These are phyloP conservation scores for Diversispora eburnea DNA, from an alignment of 192 early-diverging fungal genomes.

Conservation along the genomic window DNA sequence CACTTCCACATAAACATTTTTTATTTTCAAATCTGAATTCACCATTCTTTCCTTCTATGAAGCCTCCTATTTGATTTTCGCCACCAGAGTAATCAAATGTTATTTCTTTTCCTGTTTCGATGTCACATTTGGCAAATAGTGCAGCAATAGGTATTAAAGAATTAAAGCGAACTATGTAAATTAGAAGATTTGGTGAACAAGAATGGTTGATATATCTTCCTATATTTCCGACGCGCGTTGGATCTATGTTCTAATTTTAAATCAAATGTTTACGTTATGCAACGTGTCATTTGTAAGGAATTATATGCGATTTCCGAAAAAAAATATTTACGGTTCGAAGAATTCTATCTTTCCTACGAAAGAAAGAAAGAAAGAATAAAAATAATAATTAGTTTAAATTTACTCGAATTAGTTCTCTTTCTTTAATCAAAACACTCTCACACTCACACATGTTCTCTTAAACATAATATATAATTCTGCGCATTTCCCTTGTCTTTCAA, in stretches of 20 bases:
- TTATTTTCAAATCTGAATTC: background rate
- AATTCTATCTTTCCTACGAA: conserved; percentile 14
- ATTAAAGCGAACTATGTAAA: conserved; percentile 14
- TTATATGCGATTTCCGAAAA: background rate
- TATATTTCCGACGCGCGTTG: conserved; percentile 11
- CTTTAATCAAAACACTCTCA: background rate
- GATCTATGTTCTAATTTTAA: conserved; percentile 24
- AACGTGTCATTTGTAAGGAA: background rate
- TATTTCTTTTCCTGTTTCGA: conserved; percentile 10
- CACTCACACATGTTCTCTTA: conserved; percentile 21
- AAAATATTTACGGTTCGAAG: conserved; percentile 19
- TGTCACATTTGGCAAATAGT: conserved; percentile 19
- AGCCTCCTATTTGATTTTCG: background rate
- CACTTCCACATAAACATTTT: conserved; percentile 21
- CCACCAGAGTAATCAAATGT: conserved; percentile 22
- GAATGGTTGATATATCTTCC: conserved; percentile 28
- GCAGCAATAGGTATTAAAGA: conserved; percentile 20
- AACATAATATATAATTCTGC: conserved; percentile 22
- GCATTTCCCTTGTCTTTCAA: background rate
- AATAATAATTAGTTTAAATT: background rate
- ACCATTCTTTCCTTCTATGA: background rate
- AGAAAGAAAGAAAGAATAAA: background rate
- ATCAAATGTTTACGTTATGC: background rate
- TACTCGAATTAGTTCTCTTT: background rate
- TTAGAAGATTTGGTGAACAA: conserved; percentile 18